Evolutionary conservation across 768 basidiomycete species (phyloP).

Genomic region (Tulasnella sp.): DNA sequence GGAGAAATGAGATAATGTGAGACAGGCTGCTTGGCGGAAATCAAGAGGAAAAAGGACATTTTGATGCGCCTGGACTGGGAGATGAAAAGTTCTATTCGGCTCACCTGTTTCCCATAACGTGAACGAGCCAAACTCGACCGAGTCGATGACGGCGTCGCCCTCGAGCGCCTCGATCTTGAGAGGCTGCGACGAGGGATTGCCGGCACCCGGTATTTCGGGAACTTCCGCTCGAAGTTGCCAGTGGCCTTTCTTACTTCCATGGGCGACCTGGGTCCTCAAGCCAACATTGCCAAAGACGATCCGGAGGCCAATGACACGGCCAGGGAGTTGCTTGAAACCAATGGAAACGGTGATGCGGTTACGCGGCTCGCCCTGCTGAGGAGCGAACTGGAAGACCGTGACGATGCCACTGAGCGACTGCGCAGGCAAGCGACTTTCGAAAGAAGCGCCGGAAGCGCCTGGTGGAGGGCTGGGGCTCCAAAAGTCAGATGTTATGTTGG

Average conservation of each 20-base stretch:
- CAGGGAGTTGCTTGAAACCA: slow-evolving; percentile 37
- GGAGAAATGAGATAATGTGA: too few relatives aligned
- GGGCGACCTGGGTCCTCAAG: slow-evolving; percentile 47
- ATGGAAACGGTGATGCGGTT: slow-evolving; percentile 52
- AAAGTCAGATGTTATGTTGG: background rate
- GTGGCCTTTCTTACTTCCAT: slow-evolving; percentile 27
- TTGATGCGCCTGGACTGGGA: background rate
- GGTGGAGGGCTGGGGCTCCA: background rate
- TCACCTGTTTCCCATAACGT: slow-evolving; percentile 44
- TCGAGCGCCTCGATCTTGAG: slow-evolving; percentile 48
- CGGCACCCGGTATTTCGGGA: slow-evolving; percentile 39
- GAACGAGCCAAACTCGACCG: slow-evolving; percentile 60
- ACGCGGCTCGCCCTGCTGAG: slow-evolving; percentile 50
- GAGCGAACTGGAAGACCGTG: slow-evolving; percentile 52
- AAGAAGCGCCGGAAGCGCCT: background rate
- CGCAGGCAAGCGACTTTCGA: slow-evolving; percentile 23
- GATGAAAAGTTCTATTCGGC: slow-evolving; percentile 9
- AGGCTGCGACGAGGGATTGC: slow-evolving; percentile 32
- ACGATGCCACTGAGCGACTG: slow-evolving; percentile 43
- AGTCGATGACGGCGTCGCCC: slow-evolving; percentile 42
- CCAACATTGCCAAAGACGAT: slow-evolving; percentile 61
- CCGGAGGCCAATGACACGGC: slow-evolving; percentile 47
- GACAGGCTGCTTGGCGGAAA: too few relatives aligned
- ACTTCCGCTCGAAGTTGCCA: slow-evolving; percentile 57
- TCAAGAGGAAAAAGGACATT: background rate